A percentile compares a stretch with the other conserved stretches of the same genome.
Conservation (phyloP, 441 rosid species). For the Euphorbia corollata region DNA sequence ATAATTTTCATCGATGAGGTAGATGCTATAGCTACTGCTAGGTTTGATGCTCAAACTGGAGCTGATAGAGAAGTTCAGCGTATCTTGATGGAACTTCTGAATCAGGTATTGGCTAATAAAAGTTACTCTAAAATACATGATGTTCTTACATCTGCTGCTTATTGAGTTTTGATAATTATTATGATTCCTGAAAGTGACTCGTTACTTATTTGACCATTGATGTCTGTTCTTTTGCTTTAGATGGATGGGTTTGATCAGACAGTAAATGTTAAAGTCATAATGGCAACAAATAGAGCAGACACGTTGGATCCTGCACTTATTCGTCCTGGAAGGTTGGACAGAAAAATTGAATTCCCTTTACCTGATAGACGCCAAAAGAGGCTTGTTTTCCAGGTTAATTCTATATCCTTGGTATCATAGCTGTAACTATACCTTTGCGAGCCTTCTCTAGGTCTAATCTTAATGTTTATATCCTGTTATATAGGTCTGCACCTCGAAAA, state of each 20-base stretch:
- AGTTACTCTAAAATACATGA: neutral
- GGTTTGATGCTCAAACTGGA: constrained; percentile 99
- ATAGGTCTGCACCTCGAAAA: constrained; percentile 95
- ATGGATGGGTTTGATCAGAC: constrained; percentile 99
- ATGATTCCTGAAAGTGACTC: too few species aligned
- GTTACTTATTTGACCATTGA: neutral
- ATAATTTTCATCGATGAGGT: constrained; percentile 97
- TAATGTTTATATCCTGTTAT: constrained; percentile 4
- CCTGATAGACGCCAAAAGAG: constrained; percentile 98
- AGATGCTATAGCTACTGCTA: constrained; percentile 96
- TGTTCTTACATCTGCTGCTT: neutral
- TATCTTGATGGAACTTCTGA: constrained; percentile 90
- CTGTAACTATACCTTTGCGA: neutral
- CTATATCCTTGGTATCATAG: neutral
- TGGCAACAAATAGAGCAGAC: constrained; percentile 98
- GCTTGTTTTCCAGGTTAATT: constrained; percentile 82
- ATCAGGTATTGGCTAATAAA: constrained; percentile 49
- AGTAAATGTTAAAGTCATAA: constrained; percentile 92
- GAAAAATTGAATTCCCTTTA: constrained; percentile 90
- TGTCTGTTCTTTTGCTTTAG: constrained; percentile 29
- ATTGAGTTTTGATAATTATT: neutral
- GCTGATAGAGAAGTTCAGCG: constrained; percentile 99
- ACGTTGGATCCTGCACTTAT: constrained; percentile 97
- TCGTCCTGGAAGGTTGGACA: constrained; percentile 96
- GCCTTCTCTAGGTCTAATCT: neutral